Evolutionary conservation across 208 protist genomes (phyloP).

Genomic region (Phytomonas sp.): DNA sequence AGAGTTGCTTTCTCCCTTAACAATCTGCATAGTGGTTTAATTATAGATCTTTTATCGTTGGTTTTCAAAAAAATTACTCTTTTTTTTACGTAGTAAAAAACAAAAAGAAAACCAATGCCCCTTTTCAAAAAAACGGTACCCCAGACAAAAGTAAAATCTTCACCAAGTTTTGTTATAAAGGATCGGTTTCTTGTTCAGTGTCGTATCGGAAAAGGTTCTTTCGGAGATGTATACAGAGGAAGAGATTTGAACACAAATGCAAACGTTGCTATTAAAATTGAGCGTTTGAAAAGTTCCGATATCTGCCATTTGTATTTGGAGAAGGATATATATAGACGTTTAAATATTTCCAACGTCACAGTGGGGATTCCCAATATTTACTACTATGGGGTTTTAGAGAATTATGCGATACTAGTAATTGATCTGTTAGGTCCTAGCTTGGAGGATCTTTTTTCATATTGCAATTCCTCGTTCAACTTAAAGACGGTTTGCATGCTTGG

Average conservation of each 20-base stretch:
- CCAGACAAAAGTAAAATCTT: neutral
- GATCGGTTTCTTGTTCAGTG: conserved; percentile 88
- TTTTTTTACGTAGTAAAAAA: neutral
- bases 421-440: conserved; percentile 97
- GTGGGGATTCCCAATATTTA: conserved; percentile 94
- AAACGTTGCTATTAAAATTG: conserved; percentile 80
- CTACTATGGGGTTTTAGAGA: conserved; percentile 93
- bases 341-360: conserved; percentile 47
- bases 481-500: conserved; percentile 96
- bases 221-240: conserved; percentile 96
- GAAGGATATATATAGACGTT: conserved; percentile 59
- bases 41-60: neutral
- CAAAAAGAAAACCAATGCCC: neutral
- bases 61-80: neutral
- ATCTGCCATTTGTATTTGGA: conserved; percentile 73
- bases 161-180: conserved; percentile 63
- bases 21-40: neutral
- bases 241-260: conserved; percentile 41
- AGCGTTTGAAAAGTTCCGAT: conserved; percentile 41
- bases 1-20: neutral
- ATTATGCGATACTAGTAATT: conserved; percentile 99
- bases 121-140: neutral
- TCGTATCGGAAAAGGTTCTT: conserved; percentile 95
- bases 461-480: conserved; percentile 72
- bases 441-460: conserved; percentile 97